Percentiles rank a stretch among this genome's conserved stretches.
phyloP scores from a whole-genome alignment of 805 yeast genomes.

The Cyberlindnera lachancei region DNA sequence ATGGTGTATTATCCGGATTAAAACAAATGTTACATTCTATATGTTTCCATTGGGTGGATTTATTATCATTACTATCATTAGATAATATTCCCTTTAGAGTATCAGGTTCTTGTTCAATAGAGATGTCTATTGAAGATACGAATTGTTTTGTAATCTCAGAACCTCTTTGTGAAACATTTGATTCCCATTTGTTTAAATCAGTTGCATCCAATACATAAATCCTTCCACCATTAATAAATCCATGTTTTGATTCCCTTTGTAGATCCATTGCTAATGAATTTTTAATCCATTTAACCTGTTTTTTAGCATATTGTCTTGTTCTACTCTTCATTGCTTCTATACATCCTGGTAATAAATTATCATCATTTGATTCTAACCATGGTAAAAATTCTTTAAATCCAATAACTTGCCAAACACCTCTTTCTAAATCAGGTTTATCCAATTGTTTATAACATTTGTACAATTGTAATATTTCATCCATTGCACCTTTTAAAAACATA shows the following conservation, averaged over 20 bases:
- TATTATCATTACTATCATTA: conserved; percentile 11
- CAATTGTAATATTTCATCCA: conserved; percentile 59
- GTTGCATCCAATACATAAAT: conserved; percentile 72
- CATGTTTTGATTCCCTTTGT: conserved; percentile 35
- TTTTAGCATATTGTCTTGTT: conserved; percentile 81
- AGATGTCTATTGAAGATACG: conserved; percentile 15
- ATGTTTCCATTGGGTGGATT: conserved; percentile 53
- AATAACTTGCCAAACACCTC: conserved; percentile 90
- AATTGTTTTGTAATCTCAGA: conserved; percentile 37
- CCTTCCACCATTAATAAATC: conserved; percentile 52
- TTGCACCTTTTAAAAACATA: conserved; percentile 69
- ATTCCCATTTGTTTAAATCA: conserved; percentile 54
- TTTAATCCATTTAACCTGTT: conserved; percentile 86
- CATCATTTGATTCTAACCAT: conserved; percentile 35
- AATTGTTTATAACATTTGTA: conserved; percentile 34
- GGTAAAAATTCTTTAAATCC: conserved; percentile 89
- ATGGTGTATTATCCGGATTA: conserved; percentile 43
- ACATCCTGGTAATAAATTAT: conserved; percentile 33
- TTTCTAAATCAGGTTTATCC: conserved; percentile 44
- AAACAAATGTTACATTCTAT: conserved; percentile 59
- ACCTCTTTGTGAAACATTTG: conserved; percentile 51
- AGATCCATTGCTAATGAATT: conserved; percentile 60
- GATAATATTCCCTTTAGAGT: conserved; percentile 17
- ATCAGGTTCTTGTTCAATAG: conserved; percentile 30
- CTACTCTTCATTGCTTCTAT: conserved; percentile 71